Evolutionary conservation across 805 yeast species (phyloP).

Genomic region (Suhomyces sp.): DNA sequence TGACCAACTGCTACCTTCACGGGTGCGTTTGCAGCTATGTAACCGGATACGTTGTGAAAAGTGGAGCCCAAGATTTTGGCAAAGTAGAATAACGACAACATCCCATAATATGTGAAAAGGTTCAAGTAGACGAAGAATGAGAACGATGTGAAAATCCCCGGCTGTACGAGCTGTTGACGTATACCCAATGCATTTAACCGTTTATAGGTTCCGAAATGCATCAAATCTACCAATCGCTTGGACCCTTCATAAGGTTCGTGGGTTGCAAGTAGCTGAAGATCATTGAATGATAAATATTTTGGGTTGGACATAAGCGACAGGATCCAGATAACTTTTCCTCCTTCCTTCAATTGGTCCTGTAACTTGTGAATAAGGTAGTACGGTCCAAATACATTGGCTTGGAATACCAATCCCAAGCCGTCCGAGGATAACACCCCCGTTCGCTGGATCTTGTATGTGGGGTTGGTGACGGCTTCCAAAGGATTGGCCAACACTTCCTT

Average conservation of each 20-base stretch:
- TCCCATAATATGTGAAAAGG: conserved; percentile 77
- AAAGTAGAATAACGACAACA: conserved; percentile 78
- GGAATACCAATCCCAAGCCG: conserved; percentile 84
- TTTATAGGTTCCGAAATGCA: conserved; percentile 71
- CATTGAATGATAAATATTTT: conserved; percentile 68
- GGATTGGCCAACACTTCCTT: conserved; percentile 68
- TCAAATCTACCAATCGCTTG: conserved; percentile 78
- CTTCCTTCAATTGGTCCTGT: conserved; percentile 51
- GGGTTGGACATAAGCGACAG: conserved; percentile 82
- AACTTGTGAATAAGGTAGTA: conserved; percentile 76
- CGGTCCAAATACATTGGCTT: conserved; percentile 96
- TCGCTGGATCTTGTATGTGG: conserved; percentile 80
- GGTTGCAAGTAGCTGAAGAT: conserved; percentile 65
- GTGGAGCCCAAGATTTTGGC: conserved; percentile 83
- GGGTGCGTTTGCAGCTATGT: conserved; percentile 87
- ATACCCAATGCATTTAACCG: conserved; percentile 48
- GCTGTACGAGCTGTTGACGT: conserved; percentile 78
- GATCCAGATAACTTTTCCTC: conserved; percentile 82
- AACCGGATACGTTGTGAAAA: conserved; percentile 87
- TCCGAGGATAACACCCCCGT: conserved; percentile 76
- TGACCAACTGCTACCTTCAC: conserved; percentile 51
- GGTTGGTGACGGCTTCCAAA: conserved; percentile 80
- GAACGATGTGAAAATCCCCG: conserved; percentile 88
- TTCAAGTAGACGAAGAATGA: conserved; percentile 77
- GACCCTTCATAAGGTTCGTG: conserved; percentile 87